These are phyloP conservation scores for Platanthera zijinensis DNA, from an alignment of 106 monocot species.

Conservation along the genomic window DNA sequence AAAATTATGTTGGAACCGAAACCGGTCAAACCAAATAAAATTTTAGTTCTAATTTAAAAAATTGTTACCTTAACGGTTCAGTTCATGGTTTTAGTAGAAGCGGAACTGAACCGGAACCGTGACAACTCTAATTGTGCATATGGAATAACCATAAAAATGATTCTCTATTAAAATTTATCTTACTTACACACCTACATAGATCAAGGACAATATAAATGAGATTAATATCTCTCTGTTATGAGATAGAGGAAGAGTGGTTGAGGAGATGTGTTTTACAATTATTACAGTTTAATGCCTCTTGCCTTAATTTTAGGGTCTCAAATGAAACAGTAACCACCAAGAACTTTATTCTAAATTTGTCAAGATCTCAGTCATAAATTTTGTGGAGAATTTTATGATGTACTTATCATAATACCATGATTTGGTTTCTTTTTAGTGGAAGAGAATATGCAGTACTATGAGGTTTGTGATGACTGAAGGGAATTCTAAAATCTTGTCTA, in stretches of 20 bases:
- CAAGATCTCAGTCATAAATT: background rate
- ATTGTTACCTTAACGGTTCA: too few relatives aligned
- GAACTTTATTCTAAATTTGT: background rate
- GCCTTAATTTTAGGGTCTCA: background rate
- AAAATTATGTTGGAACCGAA: too few relatives aligned
- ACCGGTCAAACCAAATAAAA: too few relatives aligned
- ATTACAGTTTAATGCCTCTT: background rate
- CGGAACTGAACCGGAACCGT: too few relatives aligned
- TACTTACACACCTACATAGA: background rate
- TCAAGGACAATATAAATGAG: background rate
- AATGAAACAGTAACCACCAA: background rate
- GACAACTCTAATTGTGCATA: background rate
- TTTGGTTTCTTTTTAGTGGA: background rate
- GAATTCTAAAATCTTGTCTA: background rate
- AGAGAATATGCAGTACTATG: background rate
- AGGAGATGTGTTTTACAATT: background rate
- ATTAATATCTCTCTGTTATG: background rate
- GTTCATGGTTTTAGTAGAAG: too few relatives aligned
- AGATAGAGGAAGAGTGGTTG: background rate
- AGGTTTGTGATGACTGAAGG: background rate
- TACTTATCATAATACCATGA: background rate
- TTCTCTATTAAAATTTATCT: background rate
- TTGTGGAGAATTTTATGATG: too few relatives aligned
- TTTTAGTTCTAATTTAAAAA: too few relatives aligned
- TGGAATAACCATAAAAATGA: background rate